Evolutionary conservation across 441 rosid species (phyloP), one percentile per base, ranked within the genome.

Genomic region (Populus hybrid): DNA sequence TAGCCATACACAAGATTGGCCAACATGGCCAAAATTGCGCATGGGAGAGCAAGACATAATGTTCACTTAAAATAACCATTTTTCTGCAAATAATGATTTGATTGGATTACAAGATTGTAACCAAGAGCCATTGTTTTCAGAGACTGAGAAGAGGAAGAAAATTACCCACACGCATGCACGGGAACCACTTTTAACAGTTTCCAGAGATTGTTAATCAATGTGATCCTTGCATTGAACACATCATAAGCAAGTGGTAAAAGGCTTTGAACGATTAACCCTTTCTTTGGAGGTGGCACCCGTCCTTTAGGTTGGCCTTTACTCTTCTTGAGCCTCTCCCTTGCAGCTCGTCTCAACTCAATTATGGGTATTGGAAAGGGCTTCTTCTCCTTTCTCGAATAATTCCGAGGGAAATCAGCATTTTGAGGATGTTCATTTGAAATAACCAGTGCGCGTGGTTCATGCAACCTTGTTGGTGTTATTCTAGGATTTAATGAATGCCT

Each of bases 291-390:
- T 70, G 89, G 87, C 34, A 80, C 40, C 66, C 86, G 89, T 81
- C 81, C 86, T 80, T 76, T 89, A 63, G 98, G 96, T 72, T 86
- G 86, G 76, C 88, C 92, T 83, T 83, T 88, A 77, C 86, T 87
- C 59, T 88, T 90, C 85, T 91, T 93, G 65, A 89, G 83, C 81
- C 97, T 92, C 85, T 92, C 95, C 87, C 99, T 89, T 8, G 97
- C 98, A 67, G 95, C 95, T 76, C 98, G 89, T 80, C 99, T 87
- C 79, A 95, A 85, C 81, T 95, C 97, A 78, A 93, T 79, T 61
- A 92, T 84, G n/a, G 99, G 99, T 26, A 83, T 76, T 0, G 93
- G 95, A 80, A 95, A 95, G 30, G 97, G 99, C 80, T 95, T 95
- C 87, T 92, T 95, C 86, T 93, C 97, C 81, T 90, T 89, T 80